phyloP scores from a whole-genome alignment of 148 eudicot species.

The Vaccinium vitisidaea region DNA sequence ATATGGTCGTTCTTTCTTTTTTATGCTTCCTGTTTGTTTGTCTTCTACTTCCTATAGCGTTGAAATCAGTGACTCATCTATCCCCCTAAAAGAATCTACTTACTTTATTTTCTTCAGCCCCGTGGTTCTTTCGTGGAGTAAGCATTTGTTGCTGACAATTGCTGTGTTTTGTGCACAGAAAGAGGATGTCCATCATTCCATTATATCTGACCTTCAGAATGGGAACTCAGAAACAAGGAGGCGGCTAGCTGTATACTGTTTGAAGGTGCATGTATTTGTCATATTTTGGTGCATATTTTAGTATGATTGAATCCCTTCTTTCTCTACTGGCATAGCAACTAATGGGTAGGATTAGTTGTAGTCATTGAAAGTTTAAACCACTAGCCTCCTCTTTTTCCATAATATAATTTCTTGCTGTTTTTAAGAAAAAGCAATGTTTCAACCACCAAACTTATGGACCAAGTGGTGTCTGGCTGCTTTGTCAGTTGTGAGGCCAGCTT shows the following conservation, averaged over 20 bases:
- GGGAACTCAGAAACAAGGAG: conserved; percentile 96
- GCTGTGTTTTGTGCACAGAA: conserved; percentile 53
- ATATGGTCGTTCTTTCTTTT: neutral
- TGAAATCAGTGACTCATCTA: neutral
- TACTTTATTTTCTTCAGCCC: neutral
- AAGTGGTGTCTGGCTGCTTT: neutral
- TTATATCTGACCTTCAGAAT: conserved; percentile 97
- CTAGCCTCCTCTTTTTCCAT: conserved; percentile 2
- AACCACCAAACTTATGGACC: neutral
- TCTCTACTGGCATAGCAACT: neutral
- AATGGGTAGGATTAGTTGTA: neutral
- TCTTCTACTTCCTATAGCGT: neutral
- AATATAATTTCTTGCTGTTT: neutral
- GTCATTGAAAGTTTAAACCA: neutral
- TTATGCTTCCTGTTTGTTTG: neutral
- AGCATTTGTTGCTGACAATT: conserved; percentile 7
- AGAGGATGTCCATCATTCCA: conserved; percentile 99
- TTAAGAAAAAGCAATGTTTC: neutral
- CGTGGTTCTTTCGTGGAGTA: neutral
- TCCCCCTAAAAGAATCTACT: neutral
- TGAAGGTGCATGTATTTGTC: conserved; percentile 56
- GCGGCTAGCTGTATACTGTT: conserved; percentile 96
- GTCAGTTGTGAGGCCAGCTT: neutral
- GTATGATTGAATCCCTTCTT: neutral
- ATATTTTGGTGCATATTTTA: conserved; percentile 11